Evolutionary conservation across 208 protist genomes (phyloP), one percentile per base, ranked within the genome.

Genomic region (Trypanosoma brucei): DNA sequence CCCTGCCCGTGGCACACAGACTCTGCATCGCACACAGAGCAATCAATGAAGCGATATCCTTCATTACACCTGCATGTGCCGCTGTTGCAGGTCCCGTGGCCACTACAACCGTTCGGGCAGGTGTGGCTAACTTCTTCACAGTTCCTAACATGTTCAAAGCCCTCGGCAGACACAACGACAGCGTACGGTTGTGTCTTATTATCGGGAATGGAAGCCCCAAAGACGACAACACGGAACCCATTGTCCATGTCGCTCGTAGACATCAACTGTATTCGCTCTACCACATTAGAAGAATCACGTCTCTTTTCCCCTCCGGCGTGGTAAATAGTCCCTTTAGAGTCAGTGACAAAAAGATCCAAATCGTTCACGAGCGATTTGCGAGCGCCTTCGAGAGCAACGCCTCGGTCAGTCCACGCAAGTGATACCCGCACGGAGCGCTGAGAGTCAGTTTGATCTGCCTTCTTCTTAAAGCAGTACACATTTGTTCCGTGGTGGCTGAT

Each of bases 361-460:
- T 96, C 84, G 69, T 96, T 78, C 3, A 92, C 76, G 31, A 94
- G 70, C 2, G 75, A 82, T 7, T 45, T 62, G n/a, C 8, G 48
- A 2, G 84, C 76, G 49, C 86, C 86, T 60, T 87, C 80, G 7
- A 79, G 55, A 9, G 83, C 75, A 30, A 59, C 65, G 30, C 73
- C 77, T 2, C 68, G 54, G 65, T 97, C 93, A 13, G 78, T 94
- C 91, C 93, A 97, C 3, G 75, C 87, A 8, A 97, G 62, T 13
- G 91, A 88, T 4, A 65, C 83, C 53, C 77, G 81, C 34, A 96
- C 36, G 8, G 48, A 48, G 11, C 60, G 59, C 40, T 44, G 48
- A 37, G 59, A 54, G 0, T 50, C 53, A 34, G 6, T 53, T 44
- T n/a, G 0, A n/a, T 11, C 42, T 45, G 55, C 6, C 13, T 4